These are phyloP conservation scores for Maudiozyma bulderi DNA, from an alignment of 805 yeast species.

Conservation along the genomic window DNA sequence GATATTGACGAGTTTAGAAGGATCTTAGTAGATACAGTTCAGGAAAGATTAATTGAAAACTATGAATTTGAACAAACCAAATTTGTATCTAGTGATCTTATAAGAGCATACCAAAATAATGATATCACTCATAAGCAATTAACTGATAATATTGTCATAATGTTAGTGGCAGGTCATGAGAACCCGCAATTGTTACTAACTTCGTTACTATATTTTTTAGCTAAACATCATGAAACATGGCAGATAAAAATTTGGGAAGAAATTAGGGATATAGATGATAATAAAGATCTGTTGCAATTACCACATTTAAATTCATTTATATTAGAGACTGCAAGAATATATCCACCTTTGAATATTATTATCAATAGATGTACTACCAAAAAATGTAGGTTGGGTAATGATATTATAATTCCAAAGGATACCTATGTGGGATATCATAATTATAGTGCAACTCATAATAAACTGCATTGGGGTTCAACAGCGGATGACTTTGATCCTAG, in stretches of 20 bases:
- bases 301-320: constrained; percentile 54
- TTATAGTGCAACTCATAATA: constrained; percentile 41
- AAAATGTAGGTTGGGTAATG: constrained; percentile 32
- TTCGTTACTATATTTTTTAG: constrained; percentile 38
- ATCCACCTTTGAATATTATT: constrained; percentile 50
- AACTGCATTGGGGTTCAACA: constrained; percentile 35
- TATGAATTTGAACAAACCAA: constrained; percentile 27
- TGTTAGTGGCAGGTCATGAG: constrained; percentile 55
- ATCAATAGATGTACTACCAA: constrained; percentile 40
- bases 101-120: constrained; percentile 32
- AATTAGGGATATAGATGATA: constrained; percentile 19
- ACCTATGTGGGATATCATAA: constrained; percentile 48
- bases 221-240: constrained; percentile 32
- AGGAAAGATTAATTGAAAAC: constrained; percentile 23
- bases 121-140: constrained; percentile 38
- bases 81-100: constrained; percentile 35
- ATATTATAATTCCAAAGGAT: constrained; percentile 39
- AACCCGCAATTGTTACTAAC: constrained; percentile 47
- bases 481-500: constrained; percentile 38
- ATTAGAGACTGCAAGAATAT: constrained; percentile 45
- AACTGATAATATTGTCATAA: constrained; percentile 44
- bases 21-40: constrained; percentile 30
- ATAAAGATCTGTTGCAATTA: constrained; percentile 40
- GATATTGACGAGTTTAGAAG: constrained; percentile 36
- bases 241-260: constrained; percentile 44